A percentile compares a stretch with the other conserved stretches of the same genome.
Evolutionary conservation across 2,329 filamentous ascomycete genomes (phyloP).

Genomic region (Atkinsonella texensis): DNA sequence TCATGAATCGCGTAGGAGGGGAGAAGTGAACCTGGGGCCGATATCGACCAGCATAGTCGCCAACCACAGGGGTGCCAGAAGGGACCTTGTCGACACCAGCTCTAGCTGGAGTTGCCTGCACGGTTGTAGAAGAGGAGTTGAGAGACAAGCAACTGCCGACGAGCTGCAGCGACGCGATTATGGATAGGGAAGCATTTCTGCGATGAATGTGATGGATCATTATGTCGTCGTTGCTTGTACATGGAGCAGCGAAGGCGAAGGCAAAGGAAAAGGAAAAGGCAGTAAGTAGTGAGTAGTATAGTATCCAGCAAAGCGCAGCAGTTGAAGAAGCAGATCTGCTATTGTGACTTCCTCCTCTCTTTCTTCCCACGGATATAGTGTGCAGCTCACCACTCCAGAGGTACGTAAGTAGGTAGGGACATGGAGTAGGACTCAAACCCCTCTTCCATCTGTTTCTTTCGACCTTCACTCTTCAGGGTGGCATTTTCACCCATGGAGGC

Average conservation of each 20-base stretch:
- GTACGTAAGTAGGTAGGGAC: no score
- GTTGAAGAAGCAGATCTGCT: background rate
- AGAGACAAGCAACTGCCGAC: background rate
- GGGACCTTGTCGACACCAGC: slow-evolving; percentile 9
- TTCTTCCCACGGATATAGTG: no score
- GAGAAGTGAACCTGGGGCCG: slow-evolving; percentile 7
- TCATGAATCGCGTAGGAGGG: slow-evolving; percentile 5
- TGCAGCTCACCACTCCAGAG: no score
- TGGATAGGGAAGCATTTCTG: background rate
- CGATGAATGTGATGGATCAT: background rate
- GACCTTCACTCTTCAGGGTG: background rate
- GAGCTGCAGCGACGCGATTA: slow-evolving; percentile 1
- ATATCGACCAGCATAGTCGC: slow-evolving; percentile 12
- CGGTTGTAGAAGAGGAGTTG: background rate
- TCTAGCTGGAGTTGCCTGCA: background rate
- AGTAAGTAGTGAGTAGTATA: background rate
- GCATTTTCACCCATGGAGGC: background rate
- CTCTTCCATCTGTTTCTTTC: background rate
- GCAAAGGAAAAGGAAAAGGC: background rate
- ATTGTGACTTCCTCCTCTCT: no score
- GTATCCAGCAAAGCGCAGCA: no score
- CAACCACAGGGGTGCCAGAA: slow-evolving; percentile 13
- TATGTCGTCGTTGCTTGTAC: background rate
- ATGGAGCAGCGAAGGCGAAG: background rate
- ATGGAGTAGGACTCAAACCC: background rate